Conservation (phyloP, 2,329 filamentous ascomycete genomes). For the Capronia americana region DNA sequence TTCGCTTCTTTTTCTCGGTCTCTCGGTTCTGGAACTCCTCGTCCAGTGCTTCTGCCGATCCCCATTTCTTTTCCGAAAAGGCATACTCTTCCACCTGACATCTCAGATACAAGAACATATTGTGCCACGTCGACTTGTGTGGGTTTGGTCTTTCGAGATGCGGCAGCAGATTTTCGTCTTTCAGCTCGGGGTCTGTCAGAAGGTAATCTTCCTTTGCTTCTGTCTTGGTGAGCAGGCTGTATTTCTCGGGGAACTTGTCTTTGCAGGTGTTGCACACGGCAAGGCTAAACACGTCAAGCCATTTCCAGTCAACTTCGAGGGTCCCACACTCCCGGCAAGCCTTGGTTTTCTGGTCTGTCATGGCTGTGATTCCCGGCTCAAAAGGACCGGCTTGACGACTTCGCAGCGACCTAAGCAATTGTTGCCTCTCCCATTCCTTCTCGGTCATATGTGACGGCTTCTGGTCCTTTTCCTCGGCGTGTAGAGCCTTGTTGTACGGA, state of each 20-base stretch:
- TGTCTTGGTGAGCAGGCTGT: constrained; percentile 94
- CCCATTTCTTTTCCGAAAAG: constrained; percentile 83
- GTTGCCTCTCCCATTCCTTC: constrained; percentile 87
- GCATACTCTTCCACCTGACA: constrained; percentile 96
- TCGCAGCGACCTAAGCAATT: constrained; percentile 74
- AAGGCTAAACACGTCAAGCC: constrained; percentile 82
- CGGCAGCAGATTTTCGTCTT: constrained; percentile 82
- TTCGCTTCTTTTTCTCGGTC: constrained; percentile 78
- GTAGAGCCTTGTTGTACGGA: constrained; percentile 80
- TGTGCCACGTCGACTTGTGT: constrained; percentile 94
- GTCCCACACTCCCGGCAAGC: constrained; percentile 83
- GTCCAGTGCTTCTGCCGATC: constrained; percentile 81
- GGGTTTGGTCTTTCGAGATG: constrained; percentile 91
- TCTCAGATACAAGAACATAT: constrained; percentile 97
- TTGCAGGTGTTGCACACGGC: constrained; percentile 84
- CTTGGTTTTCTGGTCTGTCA: constrained; percentile 69
- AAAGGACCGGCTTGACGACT: constrained; percentile 80
- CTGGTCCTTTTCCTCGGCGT: constrained; percentile 63
- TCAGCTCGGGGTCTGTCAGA: constrained; percentile 91
- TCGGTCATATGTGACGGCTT: constrained; percentile 88
- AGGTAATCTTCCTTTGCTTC: constrained; percentile 96
- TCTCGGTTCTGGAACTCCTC: constrained; percentile 84
- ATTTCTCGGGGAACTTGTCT: constrained; percentile 87
- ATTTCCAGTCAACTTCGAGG: constrained; percentile 92
- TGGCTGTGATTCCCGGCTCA: constrained; percentile 83